Percentiles rank a stretch among this genome's conserved stretches.
Conservation (phyloP, 2,329 filamentous ascomycete genomes). For the Scedosporium minutisporum region DNA sequence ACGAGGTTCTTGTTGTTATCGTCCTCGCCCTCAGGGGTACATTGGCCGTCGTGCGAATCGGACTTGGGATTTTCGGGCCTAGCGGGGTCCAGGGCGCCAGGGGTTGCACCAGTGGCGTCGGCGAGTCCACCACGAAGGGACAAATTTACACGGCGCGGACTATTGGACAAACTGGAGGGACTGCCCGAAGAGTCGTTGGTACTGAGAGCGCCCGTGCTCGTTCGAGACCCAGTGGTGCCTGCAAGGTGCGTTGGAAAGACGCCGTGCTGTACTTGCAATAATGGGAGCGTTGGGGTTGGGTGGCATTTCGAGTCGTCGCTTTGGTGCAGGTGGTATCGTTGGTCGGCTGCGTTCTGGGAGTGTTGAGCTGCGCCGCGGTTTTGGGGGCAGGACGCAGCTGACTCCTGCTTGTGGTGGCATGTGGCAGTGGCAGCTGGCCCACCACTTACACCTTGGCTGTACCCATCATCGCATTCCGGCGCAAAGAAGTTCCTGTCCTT, state of each 20-base stretch:
- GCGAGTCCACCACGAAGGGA: not conserved
- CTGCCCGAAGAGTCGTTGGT: not conserved
- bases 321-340: not conserved
- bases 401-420: not conserved
- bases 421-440: not conserved
- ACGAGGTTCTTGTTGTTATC: not conserved
- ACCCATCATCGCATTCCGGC: not conserved
- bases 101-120: not conserved
- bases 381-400: not conserved
- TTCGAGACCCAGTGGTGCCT: not conserved
- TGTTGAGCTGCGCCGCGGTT: too few relatives aligned
- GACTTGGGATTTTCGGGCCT: not conserved
- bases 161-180: not conserved
- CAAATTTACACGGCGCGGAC: not conserved
- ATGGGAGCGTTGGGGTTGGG: not conserved
- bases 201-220: not conserved
- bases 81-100: not conserved
- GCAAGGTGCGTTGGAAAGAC: not conserved
- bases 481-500: not conserved
- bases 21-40: not conserved
- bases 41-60: not conserved
- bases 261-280: not conserved
- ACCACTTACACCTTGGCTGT: not conserved
- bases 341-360: too few relatives aligned
- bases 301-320: not conserved